Percentiles rank a stretch among this genome's conserved stretches.
Conservation (phyloP, 352 stramenopile species). For the Globisporangium uncinulatum region DNA sequence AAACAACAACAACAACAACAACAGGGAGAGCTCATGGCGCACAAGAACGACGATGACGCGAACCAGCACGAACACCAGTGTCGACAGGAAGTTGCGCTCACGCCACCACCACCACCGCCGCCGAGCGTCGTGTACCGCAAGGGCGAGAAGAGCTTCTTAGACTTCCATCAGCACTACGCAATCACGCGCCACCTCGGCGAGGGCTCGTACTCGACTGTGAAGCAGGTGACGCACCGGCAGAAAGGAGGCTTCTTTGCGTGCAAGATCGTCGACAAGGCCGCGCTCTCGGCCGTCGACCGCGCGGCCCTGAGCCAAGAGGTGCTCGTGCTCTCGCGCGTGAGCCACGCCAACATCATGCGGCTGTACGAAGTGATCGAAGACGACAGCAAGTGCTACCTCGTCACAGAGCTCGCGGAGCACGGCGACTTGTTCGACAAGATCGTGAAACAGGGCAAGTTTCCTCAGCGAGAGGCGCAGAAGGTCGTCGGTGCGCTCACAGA, state of each 20-base stretch:
- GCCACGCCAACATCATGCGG: conserved; percentile 87
- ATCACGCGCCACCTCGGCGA: conserved; percentile 79
- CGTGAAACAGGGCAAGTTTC: conserved; percentile 77
- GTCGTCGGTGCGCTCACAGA: conserved; percentile 74
- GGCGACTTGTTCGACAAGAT: conserved; percentile 87
- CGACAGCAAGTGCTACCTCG: conserved; percentile 95
- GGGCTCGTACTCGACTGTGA: conserved; percentile 85
- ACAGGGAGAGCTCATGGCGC: not conserved
- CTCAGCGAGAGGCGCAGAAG: conserved; percentile 54
- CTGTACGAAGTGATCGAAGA: conserved; percentile 94
- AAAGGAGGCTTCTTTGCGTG: conserved; percentile 68
- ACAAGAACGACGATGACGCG: not conserved
- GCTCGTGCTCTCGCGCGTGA: conserved; percentile 56
- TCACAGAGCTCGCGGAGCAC: conserved; percentile 94
- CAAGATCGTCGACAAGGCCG: conserved; percentile 84
- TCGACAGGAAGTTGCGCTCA: not conserved
- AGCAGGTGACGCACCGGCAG: conserved; percentile 80
- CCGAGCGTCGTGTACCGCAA: conserved; percentile 54
- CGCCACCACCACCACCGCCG: not conserved
- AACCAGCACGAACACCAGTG: conserved; percentile 1
- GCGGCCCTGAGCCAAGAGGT: conserved; percentile 71
- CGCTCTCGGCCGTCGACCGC: conserved; percentile 66
- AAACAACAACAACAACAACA: not conserved
- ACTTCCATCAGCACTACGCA: conserved; percentile 79
- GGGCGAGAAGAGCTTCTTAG: conserved; percentile 75